A percentile compares a stretch with the other conserved stretches of the same genome.
These are phyloP conservation scores for Starmerella gropengiesseri DNA, from an alignment of 805 yeast genomes.

Conservation along the genomic window DNA sequence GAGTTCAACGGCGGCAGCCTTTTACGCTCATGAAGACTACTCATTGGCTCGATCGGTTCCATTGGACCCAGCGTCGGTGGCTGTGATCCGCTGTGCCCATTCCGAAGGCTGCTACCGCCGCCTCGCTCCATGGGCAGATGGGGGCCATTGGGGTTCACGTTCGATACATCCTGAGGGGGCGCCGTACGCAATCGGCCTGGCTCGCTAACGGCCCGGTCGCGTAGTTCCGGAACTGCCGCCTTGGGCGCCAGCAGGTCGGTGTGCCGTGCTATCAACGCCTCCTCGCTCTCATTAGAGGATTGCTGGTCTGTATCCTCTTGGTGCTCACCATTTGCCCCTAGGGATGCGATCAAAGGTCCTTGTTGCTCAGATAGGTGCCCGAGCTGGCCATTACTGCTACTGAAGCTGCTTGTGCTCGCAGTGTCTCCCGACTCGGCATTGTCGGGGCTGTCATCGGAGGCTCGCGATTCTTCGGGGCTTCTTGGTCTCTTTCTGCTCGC, in stretches of 20 bases:
- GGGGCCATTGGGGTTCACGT: too few species aligned
- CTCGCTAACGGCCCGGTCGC: background rate
- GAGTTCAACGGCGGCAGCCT: background rate
- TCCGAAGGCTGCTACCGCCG: background rate
- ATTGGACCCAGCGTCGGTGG: constrained; percentile 8
- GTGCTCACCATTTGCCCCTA: constrained; percentile 8
- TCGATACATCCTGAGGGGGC: background rate
- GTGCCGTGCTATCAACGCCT: constrained; percentile 7
- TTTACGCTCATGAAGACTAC: background rate
- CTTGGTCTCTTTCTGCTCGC: too few species aligned
- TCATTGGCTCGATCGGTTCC: constrained; percentile 12
- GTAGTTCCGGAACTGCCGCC: constrained; percentile 4
- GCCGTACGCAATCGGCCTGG: background rate
- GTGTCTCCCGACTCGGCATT: too few species aligned
- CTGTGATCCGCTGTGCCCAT: background rate
- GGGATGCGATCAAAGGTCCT: constrained; percentile 7
- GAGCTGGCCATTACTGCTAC: background rate
- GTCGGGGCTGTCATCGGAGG: too few species aligned
- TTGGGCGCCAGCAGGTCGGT: constrained; percentile 6
- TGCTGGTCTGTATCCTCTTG: constrained; percentile 3
- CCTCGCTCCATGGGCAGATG: too few species aligned
- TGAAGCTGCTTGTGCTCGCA: background rate
- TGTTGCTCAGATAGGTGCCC: background rate
- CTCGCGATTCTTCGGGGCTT: too few species aligned
- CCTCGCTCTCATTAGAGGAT: constrained; percentile 7